A percentile compares a stretch with the other conserved stretches of the same genome.
These are phyloP conservation scores for Alternaria viburni DNA, from an alignment of 2,329 filamentous ascomycete genomes.

Conservation along the genomic window DNA sequence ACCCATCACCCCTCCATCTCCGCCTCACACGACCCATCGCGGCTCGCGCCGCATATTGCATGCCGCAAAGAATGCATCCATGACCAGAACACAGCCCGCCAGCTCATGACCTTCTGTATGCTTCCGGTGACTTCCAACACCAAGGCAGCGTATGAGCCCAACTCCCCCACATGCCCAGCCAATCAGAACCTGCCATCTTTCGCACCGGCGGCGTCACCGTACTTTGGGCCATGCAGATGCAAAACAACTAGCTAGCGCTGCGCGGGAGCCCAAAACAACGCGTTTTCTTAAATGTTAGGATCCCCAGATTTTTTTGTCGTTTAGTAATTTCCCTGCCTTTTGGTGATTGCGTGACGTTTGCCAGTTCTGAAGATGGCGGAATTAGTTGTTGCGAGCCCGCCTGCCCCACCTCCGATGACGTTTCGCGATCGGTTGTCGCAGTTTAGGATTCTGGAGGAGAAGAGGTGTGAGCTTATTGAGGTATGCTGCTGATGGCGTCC, in stretches of 20 bases:
- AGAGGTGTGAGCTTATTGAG: slow-evolving; percentile 46
- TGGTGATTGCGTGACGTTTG: slow-evolving; percentile 9
- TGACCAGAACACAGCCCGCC: slow-evolving; percentile 20
- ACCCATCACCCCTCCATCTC: slow-evolving; percentile 6
- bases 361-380: slow-evolving; percentile 17
- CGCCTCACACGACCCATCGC: slow-evolving; percentile 14
- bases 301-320: slow-evolving; percentile 27
- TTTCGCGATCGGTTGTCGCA: slow-evolving; percentile 45
- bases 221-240: slow-evolving; percentile 39
- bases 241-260: slow-evolving; percentile 35
- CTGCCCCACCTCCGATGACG: slow-evolving; percentile 25
- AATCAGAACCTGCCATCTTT: slow-evolving; percentile 42
- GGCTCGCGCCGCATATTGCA: slow-evolving; percentile 23
- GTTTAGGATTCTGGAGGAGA: slow-evolving; percentile 47
- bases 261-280: slow-evolving; percentile 35
- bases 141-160: slow-evolving; percentile 39
- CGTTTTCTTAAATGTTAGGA: slow-evolving; percentile 37
- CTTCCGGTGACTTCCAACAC: slow-evolving; percentile 34
- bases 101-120: slow-evolving; percentile 30
- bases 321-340: background rate
- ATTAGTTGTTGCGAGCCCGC: slow-evolving; percentile 16
- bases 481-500: slow-evolving; percentile 17
- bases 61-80: slow-evolving; percentile 12
- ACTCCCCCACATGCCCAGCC: slow-evolving; percentile 32
- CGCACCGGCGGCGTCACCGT: slow-evolving; percentile 37